Percentiles rank a stretch among this genome's conserved stretches.
Evolutionary conservation across 805 yeast genomes (phyloP).

Genomic region (Candida ortonii): DNA sequence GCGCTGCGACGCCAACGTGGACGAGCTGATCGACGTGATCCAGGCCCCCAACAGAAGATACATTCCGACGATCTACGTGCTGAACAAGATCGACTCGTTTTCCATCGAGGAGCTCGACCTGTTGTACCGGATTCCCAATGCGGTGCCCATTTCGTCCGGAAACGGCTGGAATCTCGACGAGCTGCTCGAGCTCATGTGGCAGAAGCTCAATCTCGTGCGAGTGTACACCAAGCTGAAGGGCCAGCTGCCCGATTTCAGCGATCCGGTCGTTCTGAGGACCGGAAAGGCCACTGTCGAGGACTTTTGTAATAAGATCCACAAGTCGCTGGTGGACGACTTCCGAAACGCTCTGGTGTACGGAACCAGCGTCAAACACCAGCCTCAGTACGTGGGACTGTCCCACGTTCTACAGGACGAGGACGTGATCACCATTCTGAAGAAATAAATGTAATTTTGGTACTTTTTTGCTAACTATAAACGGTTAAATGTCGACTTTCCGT

Average conservation of each 20-base stretch:
- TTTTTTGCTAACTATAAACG: too few relatives aligned
- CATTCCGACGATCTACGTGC: conserved; percentile 91
- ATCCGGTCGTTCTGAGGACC: conserved; percentile 87
- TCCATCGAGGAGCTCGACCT: conserved; percentile 91
- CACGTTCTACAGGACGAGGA: conserved; percentile 93
- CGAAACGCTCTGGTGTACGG: conserved; percentile 93
- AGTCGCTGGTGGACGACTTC: conserved; percentile 88
- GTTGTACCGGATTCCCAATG: conserved; percentile 89
- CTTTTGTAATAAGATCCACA: conserved; percentile 95
- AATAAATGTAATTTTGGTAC: conserved; percentile 34
- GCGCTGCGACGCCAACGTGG: conserved; percentile 97
- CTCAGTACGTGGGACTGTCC: conserved; percentile 87
- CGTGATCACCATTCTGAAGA: conserved; percentile 91
- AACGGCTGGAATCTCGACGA: conserved; percentile 97
- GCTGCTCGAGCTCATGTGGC: conserved; percentile 94
- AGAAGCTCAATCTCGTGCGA: conserved; percentile 80
- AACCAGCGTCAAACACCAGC: conserved; percentile 93
- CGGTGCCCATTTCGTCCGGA: conserved; percentile 95
- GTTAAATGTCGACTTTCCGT: neutral
- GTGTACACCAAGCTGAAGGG: conserved; percentile 98
- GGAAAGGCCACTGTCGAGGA: conserved; percentile 87
- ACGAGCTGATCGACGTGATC: conserved; percentile 89
- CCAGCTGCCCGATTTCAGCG: conserved; percentile 84
- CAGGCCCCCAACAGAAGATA: conserved; percentile 90
- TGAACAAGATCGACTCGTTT: conserved; percentile 94